phyloP scores from a whole-genome alignment of 2,329 filamentous ascomycete species.

The Fusarium burgessii region DNA sequence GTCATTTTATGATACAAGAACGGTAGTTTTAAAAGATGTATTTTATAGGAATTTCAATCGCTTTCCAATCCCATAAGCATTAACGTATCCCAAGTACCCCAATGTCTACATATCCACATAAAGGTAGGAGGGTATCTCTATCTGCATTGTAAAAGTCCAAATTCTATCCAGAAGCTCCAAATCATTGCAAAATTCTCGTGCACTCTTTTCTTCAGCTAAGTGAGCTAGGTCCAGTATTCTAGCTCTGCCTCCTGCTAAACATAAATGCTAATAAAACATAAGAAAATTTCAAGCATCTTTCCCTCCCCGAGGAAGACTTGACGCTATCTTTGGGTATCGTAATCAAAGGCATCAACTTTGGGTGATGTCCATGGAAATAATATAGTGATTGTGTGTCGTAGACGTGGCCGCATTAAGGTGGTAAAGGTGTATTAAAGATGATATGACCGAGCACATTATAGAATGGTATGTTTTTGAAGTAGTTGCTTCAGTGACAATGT shows the following conservation, averaged over 20 bases:
- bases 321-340: slow-evolving; percentile 44
- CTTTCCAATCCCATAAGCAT: slow-evolving; percentile 6
- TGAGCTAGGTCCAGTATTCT: slow-evolving; percentile 11
- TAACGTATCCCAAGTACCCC: slow-evolving; percentile 23
- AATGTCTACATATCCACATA: slow-evolving; percentile 28
- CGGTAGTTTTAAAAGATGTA: not conserved
- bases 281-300: slow-evolving; percentile 23
- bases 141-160: slow-evolving; percentile 22
- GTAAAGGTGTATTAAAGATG: slow-evolving; percentile 16
- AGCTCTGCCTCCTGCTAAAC: slow-evolving; percentile 15
- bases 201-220: slow-evolving; percentile 19
- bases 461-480: slow-evolving; percentile 64
- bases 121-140: slow-evolving; percentile 39
- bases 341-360: slow-evolving; percentile 31
- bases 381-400: slow-evolving; percentile 33
- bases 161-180: slow-evolving; percentile 27
- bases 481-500: slow-evolving; percentile 65
- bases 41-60: slow-evolving; percentile 13
- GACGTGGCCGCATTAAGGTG: slow-evolving; percentile 47
- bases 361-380: slow-evolving; percentile 18
- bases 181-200: slow-evolving; percentile 29
- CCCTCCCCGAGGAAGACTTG: slow-evolving; percentile 25
- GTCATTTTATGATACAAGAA: not conserved
- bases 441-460: slow-evolving; percentile 52
- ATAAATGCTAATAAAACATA: slow-evolving; percentile 22